Evolutionary conservation across 2,329 filamentous ascomycete genomes (phyloP).

Genomic region (Uncinocarpus reesii): DNA sequence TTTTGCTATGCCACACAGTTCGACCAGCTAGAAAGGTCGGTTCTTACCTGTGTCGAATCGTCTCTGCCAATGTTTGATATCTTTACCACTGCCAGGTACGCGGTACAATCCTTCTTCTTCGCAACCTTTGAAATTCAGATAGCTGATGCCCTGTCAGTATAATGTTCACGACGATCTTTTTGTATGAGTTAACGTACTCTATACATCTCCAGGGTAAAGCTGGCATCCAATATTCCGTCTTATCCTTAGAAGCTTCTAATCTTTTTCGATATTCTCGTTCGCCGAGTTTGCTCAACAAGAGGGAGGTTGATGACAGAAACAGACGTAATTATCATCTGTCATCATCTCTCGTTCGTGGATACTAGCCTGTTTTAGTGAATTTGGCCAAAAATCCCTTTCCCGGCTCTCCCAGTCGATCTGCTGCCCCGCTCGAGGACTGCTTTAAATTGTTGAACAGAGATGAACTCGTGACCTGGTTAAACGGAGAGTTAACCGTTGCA

Average conservation of each 20-base stretch:
- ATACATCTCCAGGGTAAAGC: conserved; percentile 91
- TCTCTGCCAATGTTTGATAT: conserved; percentile 88
- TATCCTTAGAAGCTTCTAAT: conserved; percentile 77
- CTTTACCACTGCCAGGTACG: conserved; percentile 77
- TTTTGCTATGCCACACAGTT: not conserved
- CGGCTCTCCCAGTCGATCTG: conserved; percentile 59
- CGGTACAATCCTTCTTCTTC: conserved; percentile 91
- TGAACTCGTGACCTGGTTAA: conserved; percentile 40
- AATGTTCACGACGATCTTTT: not conserved
- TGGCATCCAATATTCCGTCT: conserved; percentile 99
- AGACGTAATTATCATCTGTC: conserved; percentile 72
- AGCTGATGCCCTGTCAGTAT: conserved; percentile 38
- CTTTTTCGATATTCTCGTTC: conserved; percentile 84
- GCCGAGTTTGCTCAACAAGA: conserved; percentile 77
- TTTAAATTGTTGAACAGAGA: conserved; percentile 64
- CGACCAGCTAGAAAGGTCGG: conserved; percentile 15
- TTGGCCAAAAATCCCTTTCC: conserved; percentile 78
- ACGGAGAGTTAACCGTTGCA: conserved; percentile 36
- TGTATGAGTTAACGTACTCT: conserved; percentile 46
- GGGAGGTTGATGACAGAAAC: conserved; percentile 79
- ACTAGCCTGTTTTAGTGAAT: conserved; percentile 55
- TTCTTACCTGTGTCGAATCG: conserved; percentile 69
- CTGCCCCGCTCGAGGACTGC: conserved; percentile 61
- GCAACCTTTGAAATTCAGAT: conserved; percentile 86
- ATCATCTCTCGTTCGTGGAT: conserved; percentile 55